Conservation (phyloP, 768 basidiomycete species). For the Lactarius tabidus region DNA sequence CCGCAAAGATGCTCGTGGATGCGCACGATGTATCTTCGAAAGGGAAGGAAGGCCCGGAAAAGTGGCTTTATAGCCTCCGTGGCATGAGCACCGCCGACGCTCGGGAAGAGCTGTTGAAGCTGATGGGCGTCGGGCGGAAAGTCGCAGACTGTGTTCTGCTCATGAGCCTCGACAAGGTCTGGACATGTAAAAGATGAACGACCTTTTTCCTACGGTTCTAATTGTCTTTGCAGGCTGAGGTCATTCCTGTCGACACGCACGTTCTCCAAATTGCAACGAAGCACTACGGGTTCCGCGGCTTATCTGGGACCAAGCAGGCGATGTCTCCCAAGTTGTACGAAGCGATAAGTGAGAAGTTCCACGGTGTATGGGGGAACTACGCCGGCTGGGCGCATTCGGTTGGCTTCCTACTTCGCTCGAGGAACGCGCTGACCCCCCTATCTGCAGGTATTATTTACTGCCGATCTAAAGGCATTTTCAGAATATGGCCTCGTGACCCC, state of each 20-base stretch:
- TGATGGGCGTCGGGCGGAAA: constrained; percentile 92
- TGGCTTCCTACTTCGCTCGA: constrained; percentile 10
- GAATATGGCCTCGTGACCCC: constrained; percentile 45
- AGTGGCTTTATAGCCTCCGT: constrained; percentile 58
- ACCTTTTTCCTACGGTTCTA: background rate
- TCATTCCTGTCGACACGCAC: constrained; percentile 95
- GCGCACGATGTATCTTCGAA: constrained; percentile 36
- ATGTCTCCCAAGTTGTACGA: constrained; percentile 81
- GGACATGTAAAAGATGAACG: background rate
- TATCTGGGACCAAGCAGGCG: constrained; percentile 43
- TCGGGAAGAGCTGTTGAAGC: constrained; percentile 68
- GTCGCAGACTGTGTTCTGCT: constrained; percentile 93
- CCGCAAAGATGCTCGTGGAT: constrained; percentile 72
- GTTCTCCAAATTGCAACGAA: constrained; percentile 85
- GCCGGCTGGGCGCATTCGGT: constrained; percentile 93
- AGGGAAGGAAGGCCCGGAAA: constrained; percentile 47
- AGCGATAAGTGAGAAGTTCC: constrained; percentile 58
- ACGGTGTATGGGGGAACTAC: constrained; percentile 70
- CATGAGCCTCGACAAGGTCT: constrained; percentile 89
- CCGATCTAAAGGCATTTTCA: constrained; percentile 67
- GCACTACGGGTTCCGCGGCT: constrained; percentile 62
- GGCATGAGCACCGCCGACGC: constrained; percentile 50
- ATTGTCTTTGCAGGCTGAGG: constrained; percentile 51
- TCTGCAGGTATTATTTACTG: constrained; percentile 66
- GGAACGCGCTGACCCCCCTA: background rate